Conservation (phyloP, 1,284 basidiomycete genomes). For the Sanghuangporus baumii region DNA sequence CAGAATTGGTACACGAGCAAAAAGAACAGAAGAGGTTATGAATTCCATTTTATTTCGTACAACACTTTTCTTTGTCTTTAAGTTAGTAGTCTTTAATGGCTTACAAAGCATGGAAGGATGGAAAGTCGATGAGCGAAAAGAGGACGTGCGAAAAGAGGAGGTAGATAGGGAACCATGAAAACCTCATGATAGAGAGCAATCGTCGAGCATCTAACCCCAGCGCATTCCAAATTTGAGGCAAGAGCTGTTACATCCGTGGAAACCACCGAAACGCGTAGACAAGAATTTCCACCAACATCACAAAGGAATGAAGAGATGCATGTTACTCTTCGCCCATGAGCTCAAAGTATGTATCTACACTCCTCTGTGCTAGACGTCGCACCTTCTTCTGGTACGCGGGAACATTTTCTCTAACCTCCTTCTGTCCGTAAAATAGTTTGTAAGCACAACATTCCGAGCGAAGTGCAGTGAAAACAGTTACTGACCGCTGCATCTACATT, state of each 20-base stretch:
- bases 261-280: too few relatives aligned
- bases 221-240: too few relatives aligned
- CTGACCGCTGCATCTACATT: slow-evolving; percentile 87
- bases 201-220: too few relatives aligned
- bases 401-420: slow-evolving; percentile 9
- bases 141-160: background rate
- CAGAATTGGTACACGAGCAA: background rate
- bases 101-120: background rate
- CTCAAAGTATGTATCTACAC: slow-evolving; percentile 54
- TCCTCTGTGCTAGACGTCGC: slow-evolving; percentile 74
- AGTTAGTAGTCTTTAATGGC: background rate
- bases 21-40: background rate
- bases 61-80: background rate
- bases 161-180: background rate
- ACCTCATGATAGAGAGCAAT: too few relatives aligned
- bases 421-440: background rate
- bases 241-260: too few relatives aligned
- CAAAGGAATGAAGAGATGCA: background rate
- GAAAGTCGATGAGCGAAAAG: background rate
- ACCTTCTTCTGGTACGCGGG: slow-evolving; percentile 90
- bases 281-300: background rate
- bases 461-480: too few relatives aligned
- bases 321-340: background rate
- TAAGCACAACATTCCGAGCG: background rate
- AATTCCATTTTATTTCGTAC: background rate